Evolutionary conservation across 306 rosid species (phyloP).

Genomic region (Nissolia schottii): DNA sequence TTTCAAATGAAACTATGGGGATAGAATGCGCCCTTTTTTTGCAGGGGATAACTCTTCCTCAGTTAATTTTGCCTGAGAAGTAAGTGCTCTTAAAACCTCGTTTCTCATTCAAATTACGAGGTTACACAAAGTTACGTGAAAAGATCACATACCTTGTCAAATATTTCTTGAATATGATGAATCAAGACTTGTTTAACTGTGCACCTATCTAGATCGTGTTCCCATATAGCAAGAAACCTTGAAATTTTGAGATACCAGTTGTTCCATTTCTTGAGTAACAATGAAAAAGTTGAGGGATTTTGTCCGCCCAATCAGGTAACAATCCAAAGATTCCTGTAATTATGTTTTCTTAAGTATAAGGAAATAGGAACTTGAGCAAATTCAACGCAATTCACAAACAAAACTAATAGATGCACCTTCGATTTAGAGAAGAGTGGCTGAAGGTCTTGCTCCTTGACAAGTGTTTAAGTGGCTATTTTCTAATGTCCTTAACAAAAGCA

Average conservation of each 20-base stretch:
- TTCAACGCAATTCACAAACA: constrained; percentile 13
- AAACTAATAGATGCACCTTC: constrained; percentile 52
- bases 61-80: constrained; percentile 48
- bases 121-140: not conserved
- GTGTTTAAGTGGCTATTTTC: constrained; percentile 50
- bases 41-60: constrained; percentile 54
- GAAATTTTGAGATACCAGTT: constrained; percentile 56
- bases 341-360: constrained; percentile 16
- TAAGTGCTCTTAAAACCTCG: not conserved
- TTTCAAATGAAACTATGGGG: constrained; percentile 14
- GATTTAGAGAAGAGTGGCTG: constrained; percentile 47
- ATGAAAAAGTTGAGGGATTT: constrained; percentile 41
- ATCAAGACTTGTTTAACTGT: constrained; percentile 48
- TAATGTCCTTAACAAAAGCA: constrained; percentile 56
- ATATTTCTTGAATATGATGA: constrained; percentile 52
- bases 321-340: constrained; percentile 69
- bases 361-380: not conserved
- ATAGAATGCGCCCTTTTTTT: constrained; percentile 10
- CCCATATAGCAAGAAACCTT: constrained; percentile 30
- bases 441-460: constrained; percentile 50
- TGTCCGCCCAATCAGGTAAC: constrained; percentile 48
- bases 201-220: constrained; percentile 39
- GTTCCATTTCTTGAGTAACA: constrained; percentile 61
- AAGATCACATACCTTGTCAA: constrained; percentile 49
- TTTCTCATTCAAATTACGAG: not conserved